Evolutionary conservation across 2,329 filamentous ascomycete species (phyloP).

Genomic region (Lachnellula occidentalis): DNA sequence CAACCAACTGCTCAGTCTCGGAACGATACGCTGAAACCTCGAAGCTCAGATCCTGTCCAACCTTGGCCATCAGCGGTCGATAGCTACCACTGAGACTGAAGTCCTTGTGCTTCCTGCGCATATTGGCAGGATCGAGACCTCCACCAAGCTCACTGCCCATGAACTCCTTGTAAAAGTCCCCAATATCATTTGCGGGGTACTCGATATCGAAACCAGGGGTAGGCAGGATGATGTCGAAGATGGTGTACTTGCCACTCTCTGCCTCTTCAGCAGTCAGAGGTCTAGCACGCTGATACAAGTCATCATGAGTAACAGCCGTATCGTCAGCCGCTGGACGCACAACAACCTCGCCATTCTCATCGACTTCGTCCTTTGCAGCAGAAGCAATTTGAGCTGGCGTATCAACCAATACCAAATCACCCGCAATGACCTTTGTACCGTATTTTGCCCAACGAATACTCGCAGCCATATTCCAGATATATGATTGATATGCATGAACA

Average conservation of each 20-base stretch:
- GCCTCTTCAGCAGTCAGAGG: constrained; percentile 73
- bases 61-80: constrained; percentile 72
- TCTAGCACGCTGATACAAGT: constrained; percentile 64
- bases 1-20: constrained; percentile 77
- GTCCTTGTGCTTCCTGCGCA: constrained; percentile 82
- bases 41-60: constrained; percentile 55
- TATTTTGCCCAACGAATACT: constrained; percentile 75
- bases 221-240: constrained; percentile 87
- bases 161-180: constrained; percentile 77
- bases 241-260: constrained; percentile 65
- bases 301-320: constrained; percentile 45
- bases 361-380: constrained; percentile 26
- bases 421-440: constrained; percentile 69
- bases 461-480: constrained; percentile 85
- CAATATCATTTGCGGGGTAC: constrained; percentile 80
- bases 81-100: constrained; percentile 86
- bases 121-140: constrained; percentile 71
- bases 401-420: constrained; percentile 58
- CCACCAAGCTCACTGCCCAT: constrained; percentile 80
- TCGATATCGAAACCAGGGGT: constrained; percentile 86
- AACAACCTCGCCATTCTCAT: constrained; percentile 35
- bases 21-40: constrained; percentile 65
- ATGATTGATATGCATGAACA: constrained; percentile 91
- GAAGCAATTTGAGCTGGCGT: constrained; percentile 13
- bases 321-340: constrained; percentile 54